Evolutionary conservation across 371 early-diverging fungal genomes (phyloP).

Genomic region (Syncephalastrum monosporum): DNA sequence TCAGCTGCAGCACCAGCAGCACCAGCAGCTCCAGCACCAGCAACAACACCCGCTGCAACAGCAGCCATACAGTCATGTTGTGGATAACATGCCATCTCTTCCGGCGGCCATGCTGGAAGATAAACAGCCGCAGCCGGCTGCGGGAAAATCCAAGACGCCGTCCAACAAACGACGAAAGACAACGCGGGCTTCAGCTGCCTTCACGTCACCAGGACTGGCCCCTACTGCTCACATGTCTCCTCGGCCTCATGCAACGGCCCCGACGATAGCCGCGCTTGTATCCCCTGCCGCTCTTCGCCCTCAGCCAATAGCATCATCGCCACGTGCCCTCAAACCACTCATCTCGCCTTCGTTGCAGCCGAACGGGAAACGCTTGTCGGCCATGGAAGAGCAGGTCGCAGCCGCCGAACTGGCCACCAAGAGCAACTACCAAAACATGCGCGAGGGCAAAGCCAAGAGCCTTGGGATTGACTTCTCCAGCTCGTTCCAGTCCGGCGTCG

Average conservation of each 20-base stretch:
- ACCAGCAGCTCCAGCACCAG: background rate
- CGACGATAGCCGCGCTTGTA: slow-evolving; percentile 27
- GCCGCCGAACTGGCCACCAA: slow-evolving; percentile 64
- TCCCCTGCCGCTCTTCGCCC: slow-evolving; percentile 40
- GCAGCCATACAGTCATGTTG: slow-evolving; percentile 12
- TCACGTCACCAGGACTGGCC: slow-evolving; percentile 23
- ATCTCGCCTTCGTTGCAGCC: slow-evolving; percentile 56
- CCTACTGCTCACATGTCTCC: slow-evolving; percentile 23
- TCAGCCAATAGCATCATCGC: slow-evolving; percentile 26
- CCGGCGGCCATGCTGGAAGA: slow-evolving; percentile 42
- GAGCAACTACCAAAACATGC: slow-evolving; percentile 83
- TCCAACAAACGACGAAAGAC: slow-evolving; percentile 24
- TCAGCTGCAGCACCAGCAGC: slow-evolving; percentile 12
- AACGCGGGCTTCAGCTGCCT: slow-evolving; percentile 16
- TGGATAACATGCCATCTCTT: slow-evolving; percentile 35
- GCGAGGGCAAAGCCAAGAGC: slow-evolving; percentile 81
- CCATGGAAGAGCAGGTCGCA: slow-evolving; percentile 50
- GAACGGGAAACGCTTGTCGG: slow-evolving; percentile 33
- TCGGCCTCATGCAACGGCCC: slow-evolving; percentile 12
- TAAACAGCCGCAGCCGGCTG: background rate
- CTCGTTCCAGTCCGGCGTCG: slow-evolving; percentile 72
- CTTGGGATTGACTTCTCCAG: slow-evolving; percentile 72
- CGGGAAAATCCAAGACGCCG: slow-evolving; percentile 8
- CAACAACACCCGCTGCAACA: slow-evolving; percentile 3
- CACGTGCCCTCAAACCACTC: slow-evolving; percentile 43